Evolutionary conservation across 2,329 filamentous ascomycete species (phyloP).

Genomic region (Ilyonectria mors-panacis): DNA sequence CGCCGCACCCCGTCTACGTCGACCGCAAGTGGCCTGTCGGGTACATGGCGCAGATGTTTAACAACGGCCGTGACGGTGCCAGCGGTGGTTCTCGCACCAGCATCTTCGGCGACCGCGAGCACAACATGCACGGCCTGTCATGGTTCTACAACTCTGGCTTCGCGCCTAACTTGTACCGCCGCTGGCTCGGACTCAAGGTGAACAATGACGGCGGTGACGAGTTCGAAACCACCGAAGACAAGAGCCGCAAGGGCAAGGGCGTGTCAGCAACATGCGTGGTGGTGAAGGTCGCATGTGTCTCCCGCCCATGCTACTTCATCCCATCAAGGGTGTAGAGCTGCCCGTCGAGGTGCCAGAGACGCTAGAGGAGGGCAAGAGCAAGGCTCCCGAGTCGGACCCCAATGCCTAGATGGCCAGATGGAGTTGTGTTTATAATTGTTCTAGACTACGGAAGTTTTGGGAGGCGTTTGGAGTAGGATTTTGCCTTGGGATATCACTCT

Average conservation of each 20-base stretch:
- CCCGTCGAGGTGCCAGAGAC: constrained; percentile 72
- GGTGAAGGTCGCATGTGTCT: constrained; percentile 92
- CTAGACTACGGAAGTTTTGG: constrained; percentile 12
- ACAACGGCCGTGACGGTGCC: constrained; percentile 82
- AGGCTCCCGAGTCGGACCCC: constrained; percentile 62
- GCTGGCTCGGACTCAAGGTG: constrained; percentile 88
- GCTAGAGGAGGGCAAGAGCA: constrained; percentile 55
- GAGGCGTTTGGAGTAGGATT: constrained; percentile 35
- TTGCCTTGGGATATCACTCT: constrained; percentile 24
- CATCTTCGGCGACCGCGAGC: constrained; percentile 87
- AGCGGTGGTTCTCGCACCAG: constrained; percentile 81
- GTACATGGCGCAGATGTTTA: constrained; percentile 85
- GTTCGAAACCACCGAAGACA: constrained; percentile 75
- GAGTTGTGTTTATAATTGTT: constrained; percentile 25
- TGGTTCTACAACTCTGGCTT: constrained; percentile 96
- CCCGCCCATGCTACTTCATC: constrained; percentile 90
- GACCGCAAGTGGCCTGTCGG: constrained; percentile 88
- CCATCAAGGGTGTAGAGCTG: constrained; percentile 82
- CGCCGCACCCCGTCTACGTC: constrained; percentile 89
- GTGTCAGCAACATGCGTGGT: constrained; percentile 71
- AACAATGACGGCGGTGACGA: constrained; percentile 85
- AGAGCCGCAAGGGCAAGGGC: constrained; percentile 64
- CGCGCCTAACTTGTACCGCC: constrained; percentile 82
- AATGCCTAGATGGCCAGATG: constrained; percentile 45
- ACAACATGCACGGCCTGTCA: constrained; percentile 87